Evolutionary conservation across 192 early-diverging fungal genomes (phyloP), one percentile per base, ranked within the genome.

Genomic region (Ambispora gerdemannii): DNA sequence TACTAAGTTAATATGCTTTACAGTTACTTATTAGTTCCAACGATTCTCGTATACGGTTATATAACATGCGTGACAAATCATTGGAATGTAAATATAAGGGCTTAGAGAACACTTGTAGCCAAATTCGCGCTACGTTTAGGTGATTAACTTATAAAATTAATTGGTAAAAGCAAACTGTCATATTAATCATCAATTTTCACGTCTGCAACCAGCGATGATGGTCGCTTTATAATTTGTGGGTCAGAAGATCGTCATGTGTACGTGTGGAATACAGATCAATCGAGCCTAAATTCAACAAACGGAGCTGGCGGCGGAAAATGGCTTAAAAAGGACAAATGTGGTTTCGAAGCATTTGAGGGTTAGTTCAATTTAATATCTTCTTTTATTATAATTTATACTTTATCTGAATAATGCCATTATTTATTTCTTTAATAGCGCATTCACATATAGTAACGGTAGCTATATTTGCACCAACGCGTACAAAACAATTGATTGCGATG

Each of bases 31-130:
- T 93, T 3, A 90, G 91, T 10, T 88, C 87, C 47, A 93, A 90
- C 63, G 93, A 96, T 81, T 94, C 92, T 28, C 80, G 87, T 0
- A 81, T 96, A 63, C 83, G 93, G 52, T 75, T 96, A 72, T 90
- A 90, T 50, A 86, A 93, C 63, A 79, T 93, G 55, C 76, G 83
- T 0, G 90, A 91, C 70, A 93, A 91, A 56, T 80, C 83, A 27
- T 80, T 93, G n/a, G 80, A 86, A 27, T 84, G 86, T 62, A 92
- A 93, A 76, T 95, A 91, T 76, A 89, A 88, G 74, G 95, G 95
- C 30, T 77, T 86, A 11, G 89, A 89, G 32, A 90, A 92, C 52
- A 76, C 78, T 15, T 82, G 79, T 27, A 85, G 86, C 70, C 86
- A 89, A 77, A 86, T 91, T n/a, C 82, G 81, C 58, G 92, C 95